Conservation (phyloP, 2,329 filamentous ascomycete genomes). For the Aspergillus sp. region DNA sequence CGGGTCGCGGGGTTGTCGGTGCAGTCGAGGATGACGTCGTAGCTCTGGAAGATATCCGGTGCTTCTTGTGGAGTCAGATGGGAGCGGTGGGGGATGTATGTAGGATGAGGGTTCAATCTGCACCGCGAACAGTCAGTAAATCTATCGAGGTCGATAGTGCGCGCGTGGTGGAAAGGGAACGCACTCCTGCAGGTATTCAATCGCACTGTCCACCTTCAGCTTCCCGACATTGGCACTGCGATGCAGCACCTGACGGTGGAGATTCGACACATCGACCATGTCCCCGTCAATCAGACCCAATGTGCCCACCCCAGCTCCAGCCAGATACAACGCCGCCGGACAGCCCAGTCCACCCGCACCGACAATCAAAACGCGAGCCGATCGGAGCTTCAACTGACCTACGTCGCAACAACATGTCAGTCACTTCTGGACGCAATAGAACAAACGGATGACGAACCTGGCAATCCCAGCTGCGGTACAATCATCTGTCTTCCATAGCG, state of each 20-base stretch:
- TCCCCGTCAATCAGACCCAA: constrained; percentile 87
- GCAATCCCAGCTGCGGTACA: constrained; percentile 73
- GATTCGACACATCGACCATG: constrained; percentile 80
- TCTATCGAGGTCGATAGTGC: neutral
- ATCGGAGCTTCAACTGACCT: constrained; percentile 75
- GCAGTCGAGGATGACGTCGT: constrained; percentile 88
- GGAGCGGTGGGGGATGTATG: constrained; percentile 59
- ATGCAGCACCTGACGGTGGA: constrained; percentile 90
- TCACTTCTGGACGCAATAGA: neutral
- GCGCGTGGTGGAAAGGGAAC: constrained; percentile 12
- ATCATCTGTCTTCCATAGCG: constrained; percentile 91
- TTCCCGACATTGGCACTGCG: constrained; percentile 66
- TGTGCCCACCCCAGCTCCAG: constrained; percentile 80
- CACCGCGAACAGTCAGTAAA: constrained; percentile 7
- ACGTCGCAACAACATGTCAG: constrained; percentile 3
- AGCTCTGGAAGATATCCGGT: constrained; percentile 61
- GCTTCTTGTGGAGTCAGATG: constrained; percentile 70
- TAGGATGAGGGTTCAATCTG: constrained; percentile 70
- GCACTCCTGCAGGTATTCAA: constrained; percentile 57
- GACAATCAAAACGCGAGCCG: constrained; percentile 71
- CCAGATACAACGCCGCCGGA: constrained; percentile 88
- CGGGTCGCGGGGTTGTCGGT: constrained; percentile 90
- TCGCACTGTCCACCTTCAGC: constrained; percentile 77
- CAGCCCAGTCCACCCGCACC: constrained; percentile 89
- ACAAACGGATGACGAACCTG: constrained; percentile 54